phyloP scores from a whole-genome alignment of 2,329 filamentous ascomycete species.

The Colletotrichum sansevieriae region DNA sequence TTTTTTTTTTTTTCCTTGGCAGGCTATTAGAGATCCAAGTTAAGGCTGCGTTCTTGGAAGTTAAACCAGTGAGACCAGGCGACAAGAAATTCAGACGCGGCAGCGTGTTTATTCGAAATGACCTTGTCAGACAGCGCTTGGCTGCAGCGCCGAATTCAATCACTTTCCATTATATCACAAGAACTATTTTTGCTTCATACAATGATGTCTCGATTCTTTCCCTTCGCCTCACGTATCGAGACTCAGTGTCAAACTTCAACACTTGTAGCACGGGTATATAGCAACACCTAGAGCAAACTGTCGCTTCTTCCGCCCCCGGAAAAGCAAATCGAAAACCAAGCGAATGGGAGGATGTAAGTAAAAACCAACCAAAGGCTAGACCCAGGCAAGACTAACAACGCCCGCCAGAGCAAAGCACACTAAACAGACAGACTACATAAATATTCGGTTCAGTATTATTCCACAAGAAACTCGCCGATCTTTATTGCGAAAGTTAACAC shows the following conservation, averaged over 20 bases:
- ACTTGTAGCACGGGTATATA: neutral
- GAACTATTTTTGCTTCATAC: too few relatives aligned
- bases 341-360: neutral
- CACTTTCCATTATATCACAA: too few relatives aligned
- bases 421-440: neutral
- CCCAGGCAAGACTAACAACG: neutral
- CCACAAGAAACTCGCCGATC: constrained; percentile 1
- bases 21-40: neutral
- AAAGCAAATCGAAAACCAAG: neutral
- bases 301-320: neutral
- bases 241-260: too few relatives aligned
- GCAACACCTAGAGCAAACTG: neutral
- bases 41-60: neutral
- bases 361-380: neutral
- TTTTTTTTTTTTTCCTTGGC: neutral
- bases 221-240: too few relatives aligned
- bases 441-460: neutral
- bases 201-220: too few relatives aligned
- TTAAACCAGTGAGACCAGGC: neutral
- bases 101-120: too few relatives aligned
- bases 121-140: too few relatives aligned
- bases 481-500: too few relatives aligned
- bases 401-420: neutral
- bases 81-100: too few relatives aligned
- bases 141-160: too few relatives aligned